A percentile compares a stretch with the other conserved stretches of the same genome.
Evolutionary conservation across 805 yeast genomes (phyloP).

Genomic region (Lipomyces sp.): DNA sequence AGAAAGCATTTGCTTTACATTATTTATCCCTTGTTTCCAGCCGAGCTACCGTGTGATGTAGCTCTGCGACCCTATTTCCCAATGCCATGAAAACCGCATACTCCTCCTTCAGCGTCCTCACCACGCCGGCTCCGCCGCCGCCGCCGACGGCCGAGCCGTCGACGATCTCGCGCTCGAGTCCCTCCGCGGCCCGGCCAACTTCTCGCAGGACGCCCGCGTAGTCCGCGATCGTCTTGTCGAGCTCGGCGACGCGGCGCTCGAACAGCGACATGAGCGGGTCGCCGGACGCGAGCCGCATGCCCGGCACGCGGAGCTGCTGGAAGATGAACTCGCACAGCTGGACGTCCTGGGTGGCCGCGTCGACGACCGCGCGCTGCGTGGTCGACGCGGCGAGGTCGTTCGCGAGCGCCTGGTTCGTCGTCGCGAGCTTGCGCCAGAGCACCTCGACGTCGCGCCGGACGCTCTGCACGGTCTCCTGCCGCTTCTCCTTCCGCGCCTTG

Average conservation of each 20-base stretch:
- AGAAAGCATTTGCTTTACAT: not conserved
- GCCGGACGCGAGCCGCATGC: conserved; percentile 38
- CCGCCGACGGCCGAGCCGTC: conserved; percentile 9
- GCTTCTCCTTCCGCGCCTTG: conserved; percentile 41
- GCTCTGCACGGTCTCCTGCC: conserved; percentile 47
- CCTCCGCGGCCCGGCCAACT: conserved; percentile 53
- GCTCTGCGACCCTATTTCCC: conserved; percentile 67
- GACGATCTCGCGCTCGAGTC: conserved; percentile 36
- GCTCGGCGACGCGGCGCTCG: conserved; percentile 45
- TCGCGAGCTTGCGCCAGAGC: conserved; percentile 38
- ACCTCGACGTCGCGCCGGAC: conserved; percentile 57
- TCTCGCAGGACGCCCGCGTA: conserved; percentile 48
- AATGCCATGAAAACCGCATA: conserved; percentile 67
- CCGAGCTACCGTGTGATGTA: conserved; percentile 51
- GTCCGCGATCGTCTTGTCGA: conserved; percentile 47
- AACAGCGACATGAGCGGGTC: conserved; percentile 52
- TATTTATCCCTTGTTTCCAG: conserved; percentile 24
- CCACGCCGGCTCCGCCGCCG: conserved; percentile 27
- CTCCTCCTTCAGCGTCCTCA: conserved; percentile 49
- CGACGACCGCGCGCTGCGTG: conserved; percentile 16
- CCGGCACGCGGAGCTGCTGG: conserved; percentile 25
- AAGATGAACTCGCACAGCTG: conserved; percentile 20
- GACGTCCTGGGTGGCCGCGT: conserved; percentile 19
- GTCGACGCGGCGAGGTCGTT: conserved; percentile 24
- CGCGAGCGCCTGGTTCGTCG: conserved; percentile 23